Evolutionary conservation across 164 flowering plant genomes (phyloP).

Genomic region (Aristolochia californica): DNA sequence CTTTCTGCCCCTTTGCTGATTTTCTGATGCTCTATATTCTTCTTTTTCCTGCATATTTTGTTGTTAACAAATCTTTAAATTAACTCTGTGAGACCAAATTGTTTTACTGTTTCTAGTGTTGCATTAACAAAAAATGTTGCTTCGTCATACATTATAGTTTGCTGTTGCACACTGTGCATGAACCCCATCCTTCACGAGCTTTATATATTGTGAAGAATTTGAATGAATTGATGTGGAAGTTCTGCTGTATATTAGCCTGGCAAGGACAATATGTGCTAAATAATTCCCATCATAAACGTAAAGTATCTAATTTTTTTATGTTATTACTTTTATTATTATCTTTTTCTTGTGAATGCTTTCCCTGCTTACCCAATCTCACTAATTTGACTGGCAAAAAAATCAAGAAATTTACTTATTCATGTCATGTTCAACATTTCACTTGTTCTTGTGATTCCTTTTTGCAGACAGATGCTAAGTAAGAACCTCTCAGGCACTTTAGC

Average conservation of each 20-base stretch:
- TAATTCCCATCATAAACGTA: too few species aligned
- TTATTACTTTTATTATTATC: too few species aligned
- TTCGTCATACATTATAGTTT: too few species aligned
- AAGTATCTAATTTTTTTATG: too few species aligned
- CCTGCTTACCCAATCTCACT: neutral
- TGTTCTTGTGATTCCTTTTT: slow-evolving; percentile 1
- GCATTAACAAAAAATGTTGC: too few species aligned
- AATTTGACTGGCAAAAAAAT: neutral
- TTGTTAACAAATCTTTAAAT: neutral
- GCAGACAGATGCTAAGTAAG: slow-evolving; percentile 47
- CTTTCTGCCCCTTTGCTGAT: neutral
- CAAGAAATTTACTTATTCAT: neutral
- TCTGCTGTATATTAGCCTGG: too few species aligned
- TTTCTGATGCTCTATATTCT: neutral
- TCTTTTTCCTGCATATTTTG: neutral
- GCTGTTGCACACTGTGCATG: too few species aligned
- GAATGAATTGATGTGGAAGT: too few species aligned
- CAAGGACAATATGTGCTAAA: too few species aligned
- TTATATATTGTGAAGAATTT: too few species aligned
- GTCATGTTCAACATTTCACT: neutral
- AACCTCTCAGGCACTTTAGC: slow-evolving; percentile 73
- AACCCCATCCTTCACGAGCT: too few species aligned
- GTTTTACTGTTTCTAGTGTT: neutral
- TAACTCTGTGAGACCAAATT: neutral
- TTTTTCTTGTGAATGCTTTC: too few species aligned